phyloP scores from a whole-genome alignment of 225 moss, liverwort and hornwort genomes.

The Pseudisothecium myosuroides region DNA sequence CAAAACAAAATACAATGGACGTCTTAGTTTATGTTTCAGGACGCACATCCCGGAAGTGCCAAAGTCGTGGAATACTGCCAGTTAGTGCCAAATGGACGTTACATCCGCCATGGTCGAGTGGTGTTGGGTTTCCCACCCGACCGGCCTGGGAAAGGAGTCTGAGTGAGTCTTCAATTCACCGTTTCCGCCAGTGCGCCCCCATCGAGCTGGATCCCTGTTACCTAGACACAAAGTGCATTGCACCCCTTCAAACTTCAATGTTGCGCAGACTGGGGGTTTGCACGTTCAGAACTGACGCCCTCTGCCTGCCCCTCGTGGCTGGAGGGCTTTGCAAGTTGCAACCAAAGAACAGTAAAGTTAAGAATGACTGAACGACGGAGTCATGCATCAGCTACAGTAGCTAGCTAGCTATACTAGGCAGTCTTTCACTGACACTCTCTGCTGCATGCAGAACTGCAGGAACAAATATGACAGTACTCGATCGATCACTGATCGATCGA shows the following conservation, averaged over 20 bases:
- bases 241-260: background rate
- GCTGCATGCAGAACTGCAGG: background rate
- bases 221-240: background rate
- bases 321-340: background rate
- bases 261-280: background rate
- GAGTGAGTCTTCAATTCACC: background rate
- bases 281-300: background rate
- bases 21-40: background rate
- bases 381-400: background rate
- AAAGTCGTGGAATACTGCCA: background rate
- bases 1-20: background rate
- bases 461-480: background rate
- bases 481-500: background rate
- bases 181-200: background rate
- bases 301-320: background rate
- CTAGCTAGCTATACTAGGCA: too few species aligned
- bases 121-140: background rate
- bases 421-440: background rate
- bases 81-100: background rate
- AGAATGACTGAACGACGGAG: background rate
- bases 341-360: background rate
- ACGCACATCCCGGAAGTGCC: background rate
- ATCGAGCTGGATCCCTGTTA: background rate
- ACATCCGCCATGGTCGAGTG: background rate
- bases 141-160: background rate